Conservation (phyloP, 352 stramenopile genomes). For the Phytopythium helicoides region DNA sequence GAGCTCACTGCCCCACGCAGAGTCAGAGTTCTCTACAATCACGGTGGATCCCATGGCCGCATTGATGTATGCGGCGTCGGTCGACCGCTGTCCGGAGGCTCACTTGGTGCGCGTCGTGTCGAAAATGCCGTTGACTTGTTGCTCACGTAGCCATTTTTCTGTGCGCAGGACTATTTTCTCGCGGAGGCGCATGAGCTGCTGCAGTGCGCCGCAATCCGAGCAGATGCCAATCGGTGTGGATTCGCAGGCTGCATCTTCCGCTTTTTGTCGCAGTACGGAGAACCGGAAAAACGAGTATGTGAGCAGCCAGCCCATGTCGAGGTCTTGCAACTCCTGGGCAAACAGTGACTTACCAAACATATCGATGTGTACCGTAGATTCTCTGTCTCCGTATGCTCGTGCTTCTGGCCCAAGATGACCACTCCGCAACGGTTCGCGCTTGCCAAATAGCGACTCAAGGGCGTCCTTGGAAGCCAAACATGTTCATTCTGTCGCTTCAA, state of each 20-base stretch:
- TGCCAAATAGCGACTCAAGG: constrained; percentile 67
- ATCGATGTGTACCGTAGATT: constrained; percentile 23
- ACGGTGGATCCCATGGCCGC: constrained; percentile 57
- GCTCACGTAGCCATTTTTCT: too few relatives aligned
- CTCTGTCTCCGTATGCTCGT: constrained; percentile 55
- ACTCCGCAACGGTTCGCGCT: constrained; percentile 38
- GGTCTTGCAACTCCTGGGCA: too few relatives aligned
- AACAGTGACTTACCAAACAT: not conserved
- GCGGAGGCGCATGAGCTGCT: constrained; percentile 53
- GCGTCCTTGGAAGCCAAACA: constrained; percentile 71
- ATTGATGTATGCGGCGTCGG: constrained; percentile 60
- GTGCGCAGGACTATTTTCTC: constrained; percentile 50
- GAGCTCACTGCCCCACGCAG: constrained; percentile 25
- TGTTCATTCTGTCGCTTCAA: constrained; percentile 76
- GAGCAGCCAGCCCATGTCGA: constrained; percentile 9
- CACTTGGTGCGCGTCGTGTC: constrained; percentile 36
- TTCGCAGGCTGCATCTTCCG: constrained; percentile 61
- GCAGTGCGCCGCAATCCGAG: constrained; percentile 37
- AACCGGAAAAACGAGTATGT: constrained; percentile 51
- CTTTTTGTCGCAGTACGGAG: constrained; percentile 47
- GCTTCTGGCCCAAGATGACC: constrained; percentile 50
- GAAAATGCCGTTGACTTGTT: not conserved
- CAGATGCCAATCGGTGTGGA: constrained; percentile 45
- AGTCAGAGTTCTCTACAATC: constrained; percentile 49
- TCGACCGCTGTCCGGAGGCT: constrained; percentile 54